Evolutionary conservation across 2,329 filamentous ascomycete species (phyloP), one percentile per base, ranked within the genome.

Genomic region (Didymella glomerata): DNA sequence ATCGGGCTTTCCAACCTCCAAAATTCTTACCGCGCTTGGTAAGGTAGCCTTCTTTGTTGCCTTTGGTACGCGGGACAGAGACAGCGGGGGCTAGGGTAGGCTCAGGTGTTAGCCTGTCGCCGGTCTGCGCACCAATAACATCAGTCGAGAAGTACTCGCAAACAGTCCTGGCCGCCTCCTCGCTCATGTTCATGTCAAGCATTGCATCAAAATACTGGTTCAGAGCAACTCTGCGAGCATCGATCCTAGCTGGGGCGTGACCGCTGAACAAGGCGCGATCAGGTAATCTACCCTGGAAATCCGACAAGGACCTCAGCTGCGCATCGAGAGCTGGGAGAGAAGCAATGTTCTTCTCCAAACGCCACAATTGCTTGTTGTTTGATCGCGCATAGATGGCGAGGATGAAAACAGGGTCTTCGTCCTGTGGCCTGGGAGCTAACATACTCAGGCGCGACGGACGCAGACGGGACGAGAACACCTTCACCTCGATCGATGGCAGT

Each of bases 1-100:
- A 90, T 57, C 88, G 81, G 11, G 93, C 93, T 78, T 99, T 99
- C 95, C 95, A 99, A 48, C 95, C 95, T 50, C 95, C 95, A 79
- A 99, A 99, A 72, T 98, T 98, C 83, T 99, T 99, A 48, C 95
- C 95, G 67, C 91, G 87, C 81, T 99, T 99, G 2, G 95, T 98
- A 48, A 99, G 81, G 76, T 98, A 99, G 9, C 95, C 95, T 72
- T 89, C 93, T 72, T 92, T 92, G 59, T 88, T 84, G 9, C 90
- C 87, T 87, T 68, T 89, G 86, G 6, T 86, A 50, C 71, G 74
- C 3, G 70, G 48, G 57, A 71, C 81, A 79, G 71, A 76, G 34
- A 76, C 73, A 38, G 81, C 77, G n/a, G 67, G 76, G 18, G 74
- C 69, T 28, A 82, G 77, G 41, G 76, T 78, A 2, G 82, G 79